These are phyloP conservation scores for Neofusicoccum parvum DNA, from an alignment of 2,329 filamentous ascomycete genomes.

Conservation along the genomic window DNA sequence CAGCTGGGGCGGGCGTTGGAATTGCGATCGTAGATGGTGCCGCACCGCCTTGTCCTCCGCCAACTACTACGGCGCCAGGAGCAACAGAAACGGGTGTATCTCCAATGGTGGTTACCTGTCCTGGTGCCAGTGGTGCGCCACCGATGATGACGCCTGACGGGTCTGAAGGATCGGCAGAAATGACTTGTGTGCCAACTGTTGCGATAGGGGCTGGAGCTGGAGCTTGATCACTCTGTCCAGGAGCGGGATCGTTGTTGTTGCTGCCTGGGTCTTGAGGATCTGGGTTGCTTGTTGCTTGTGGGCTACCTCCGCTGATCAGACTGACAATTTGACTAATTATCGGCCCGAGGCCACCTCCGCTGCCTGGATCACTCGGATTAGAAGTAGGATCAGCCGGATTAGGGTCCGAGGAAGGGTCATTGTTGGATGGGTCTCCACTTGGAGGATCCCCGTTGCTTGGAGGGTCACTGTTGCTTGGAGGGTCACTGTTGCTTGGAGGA, in stretches of 20 bases:
- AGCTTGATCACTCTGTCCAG: background rate
- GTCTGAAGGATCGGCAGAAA: background rate
- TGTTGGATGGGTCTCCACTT: background rate
- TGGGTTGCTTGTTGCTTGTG: background rate
- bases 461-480: background rate
- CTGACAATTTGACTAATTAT: background rate
- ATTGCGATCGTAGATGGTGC: background rate
- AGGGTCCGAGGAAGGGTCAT: background rate
- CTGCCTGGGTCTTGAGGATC: background rate
- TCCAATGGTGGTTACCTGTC: background rate
- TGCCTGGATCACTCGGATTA: background rate
- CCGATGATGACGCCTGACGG: background rate
- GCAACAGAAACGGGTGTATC: background rate
- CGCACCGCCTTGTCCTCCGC: background rate
- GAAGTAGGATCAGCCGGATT: background rate
- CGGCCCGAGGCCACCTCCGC: background rate
- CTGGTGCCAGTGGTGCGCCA: background rate
- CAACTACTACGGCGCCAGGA: background rate
- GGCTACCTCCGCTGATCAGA: too few relatives aligned
- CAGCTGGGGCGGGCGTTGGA: background rate
- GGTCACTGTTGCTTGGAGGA: background rate
- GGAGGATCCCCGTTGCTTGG: background rate
- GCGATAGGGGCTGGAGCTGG: background rate
- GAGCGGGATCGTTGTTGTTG: background rate
- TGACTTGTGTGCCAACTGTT: background rate